Evolutionary conservation across 2,329 filamentous ascomycete genomes (phyloP).

Genomic region (Aspergillus texensis): DNA sequence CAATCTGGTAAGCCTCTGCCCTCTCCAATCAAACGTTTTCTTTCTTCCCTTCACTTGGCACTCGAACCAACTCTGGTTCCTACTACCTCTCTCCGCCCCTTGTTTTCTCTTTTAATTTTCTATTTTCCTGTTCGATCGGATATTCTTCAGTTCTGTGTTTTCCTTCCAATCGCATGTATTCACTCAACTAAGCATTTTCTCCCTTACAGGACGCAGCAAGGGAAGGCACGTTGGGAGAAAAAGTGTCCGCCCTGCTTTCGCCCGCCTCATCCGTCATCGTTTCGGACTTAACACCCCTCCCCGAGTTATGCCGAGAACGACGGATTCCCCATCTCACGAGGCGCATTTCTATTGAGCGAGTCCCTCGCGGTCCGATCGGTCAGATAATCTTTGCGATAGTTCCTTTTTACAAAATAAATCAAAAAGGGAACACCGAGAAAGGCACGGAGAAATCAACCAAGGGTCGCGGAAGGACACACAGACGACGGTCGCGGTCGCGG

Average conservation of each 20-base stretch:
- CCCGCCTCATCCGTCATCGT: constrained; percentile 9
- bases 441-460: background rate
- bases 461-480: constrained; percentile 5
- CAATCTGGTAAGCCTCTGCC: constrained; percentile 8
- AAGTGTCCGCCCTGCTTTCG: constrained; percentile 8
- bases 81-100: background rate
- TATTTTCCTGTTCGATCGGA: background rate
- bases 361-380: constrained; percentile 16
- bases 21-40: constrained; percentile 8
- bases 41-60: constrained; percentile 12
- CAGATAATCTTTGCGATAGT: constrained; percentile 7
- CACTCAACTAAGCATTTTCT: background rate
- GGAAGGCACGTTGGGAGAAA: constrained; percentile 5
- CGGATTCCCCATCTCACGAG: constrained; percentile 20
- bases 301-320: constrained; percentile 13
- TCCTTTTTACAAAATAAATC: background rate
- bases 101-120: background rate
- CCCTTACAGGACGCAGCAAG: constrained; percentile 5
- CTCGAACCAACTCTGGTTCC: constrained; percentile 5
- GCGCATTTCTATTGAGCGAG: constrained; percentile 29
- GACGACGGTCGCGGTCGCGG: background rate
- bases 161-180: background rate
- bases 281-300: constrained; percentile 5
- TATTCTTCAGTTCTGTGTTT: background rate
- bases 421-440: background rate